phyloP scores from a whole-genome alignment of 495 filamentous ascomycete species.

The Saxophila tyrrhenica region DNA sequence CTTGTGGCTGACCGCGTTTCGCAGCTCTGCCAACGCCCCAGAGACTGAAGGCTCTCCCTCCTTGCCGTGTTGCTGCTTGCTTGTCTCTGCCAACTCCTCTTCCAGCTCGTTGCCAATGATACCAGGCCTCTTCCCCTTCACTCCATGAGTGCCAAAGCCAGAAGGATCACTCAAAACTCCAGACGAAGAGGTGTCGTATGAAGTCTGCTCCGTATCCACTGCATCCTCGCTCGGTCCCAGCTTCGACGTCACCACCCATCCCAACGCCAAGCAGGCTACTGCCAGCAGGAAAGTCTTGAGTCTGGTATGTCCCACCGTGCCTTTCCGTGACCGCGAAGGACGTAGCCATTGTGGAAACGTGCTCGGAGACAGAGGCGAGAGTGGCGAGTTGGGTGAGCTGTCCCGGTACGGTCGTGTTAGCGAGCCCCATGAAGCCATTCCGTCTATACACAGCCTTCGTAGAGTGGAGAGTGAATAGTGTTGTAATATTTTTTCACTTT shows the following conservation, averaged over 20 bases:
- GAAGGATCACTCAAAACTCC: slow-evolving; percentile 5
- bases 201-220: not conserved
- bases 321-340: not conserved
- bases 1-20: slow-evolving; percentile 14
- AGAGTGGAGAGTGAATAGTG: no score
- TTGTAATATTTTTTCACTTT: no score
- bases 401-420: slow-evolving; percentile 2
- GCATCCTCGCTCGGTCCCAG: slow-evolving; percentile 2
- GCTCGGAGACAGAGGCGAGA: slow-evolving; percentile 8
- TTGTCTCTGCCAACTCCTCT: not conserved
- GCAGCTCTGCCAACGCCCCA: slow-evolving; percentile 12
- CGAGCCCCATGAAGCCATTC: slow-evolving; percentile 6
- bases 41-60: slow-evolving; percentile 1
- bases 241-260: slow-evolving; percentile 1
- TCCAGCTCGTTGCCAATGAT: slow-evolving; percentile 2
- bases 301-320: not conserved
- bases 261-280: not conserved
- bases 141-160: slow-evolving; percentile 1
- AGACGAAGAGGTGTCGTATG: slow-evolving; percentile 3
- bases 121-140: not conserved
- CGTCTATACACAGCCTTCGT: no score
- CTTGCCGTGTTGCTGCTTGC: not conserved
- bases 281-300: slow-evolving; percentile 1
- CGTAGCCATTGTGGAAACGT: slow-evolving; percentile 13
- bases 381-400: slow-evolving; percentile 5